Conservation (phyloP, 495 filamentous ascomycete species). For the Halenospora varia region DNA sequence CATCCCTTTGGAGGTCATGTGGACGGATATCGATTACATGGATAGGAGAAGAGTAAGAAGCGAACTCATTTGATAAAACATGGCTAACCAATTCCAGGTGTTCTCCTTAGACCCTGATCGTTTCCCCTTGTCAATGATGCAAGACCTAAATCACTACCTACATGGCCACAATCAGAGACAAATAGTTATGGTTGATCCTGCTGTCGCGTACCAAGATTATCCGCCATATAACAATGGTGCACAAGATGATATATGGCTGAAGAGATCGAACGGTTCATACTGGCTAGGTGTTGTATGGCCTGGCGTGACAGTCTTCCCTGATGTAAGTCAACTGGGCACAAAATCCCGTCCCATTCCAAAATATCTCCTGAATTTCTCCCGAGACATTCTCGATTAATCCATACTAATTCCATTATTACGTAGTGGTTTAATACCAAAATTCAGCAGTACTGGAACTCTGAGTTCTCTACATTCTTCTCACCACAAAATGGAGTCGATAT, state of each 20-base stretch:
- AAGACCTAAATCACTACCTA: conserved; percentile 65
- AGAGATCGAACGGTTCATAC: conserved; percentile 57
- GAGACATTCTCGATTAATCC: too few species aligned
- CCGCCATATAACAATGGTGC: conserved; percentile 59
- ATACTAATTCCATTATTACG: too few species aligned
- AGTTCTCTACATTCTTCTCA: conserved; percentile 69
- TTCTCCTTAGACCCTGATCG: conserved; percentile 74
- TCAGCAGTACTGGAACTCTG: conserved; percentile 67
- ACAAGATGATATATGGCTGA: conserved; percentile 60
- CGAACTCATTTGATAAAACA: background rate
- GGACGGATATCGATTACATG: conserved; percentile 89
- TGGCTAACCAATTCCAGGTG: conserved; percentile 34
- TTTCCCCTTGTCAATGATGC: conserved; percentile 64
- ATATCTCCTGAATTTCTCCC: too few species aligned
- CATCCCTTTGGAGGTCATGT: conserved; percentile 86
- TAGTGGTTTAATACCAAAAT: conserved; percentile 74
- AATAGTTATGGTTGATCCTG: conserved; percentile 85
- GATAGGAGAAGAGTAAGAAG: conserved; percentile 43
- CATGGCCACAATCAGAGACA: conserved; percentile 75
- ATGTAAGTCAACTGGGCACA: too few species aligned
- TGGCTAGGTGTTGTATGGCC: conserved; percentile 86
- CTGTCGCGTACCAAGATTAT: conserved; percentile 63
- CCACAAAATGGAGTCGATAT: conserved; percentile 66
- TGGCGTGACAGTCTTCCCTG: conserved; percentile 73
- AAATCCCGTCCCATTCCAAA: too few species aligned